Percentiles rank a stretch among this genome's conserved stretches.
These are phyloP conservation scores for Cucumis cinereus DNA, from an alignment of 306 rosid species.

Conservation along the genomic window DNA sequence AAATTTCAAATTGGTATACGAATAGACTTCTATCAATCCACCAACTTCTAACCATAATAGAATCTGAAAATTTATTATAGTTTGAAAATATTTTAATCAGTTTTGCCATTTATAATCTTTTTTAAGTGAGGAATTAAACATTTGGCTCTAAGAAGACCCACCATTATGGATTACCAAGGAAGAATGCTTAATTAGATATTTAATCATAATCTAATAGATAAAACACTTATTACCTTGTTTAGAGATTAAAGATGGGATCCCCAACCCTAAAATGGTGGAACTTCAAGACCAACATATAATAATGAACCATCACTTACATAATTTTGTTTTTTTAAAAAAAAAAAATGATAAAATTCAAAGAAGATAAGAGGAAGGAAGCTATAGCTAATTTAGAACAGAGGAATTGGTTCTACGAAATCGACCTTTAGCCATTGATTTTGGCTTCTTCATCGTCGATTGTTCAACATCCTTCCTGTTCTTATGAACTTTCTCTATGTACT, in stretches of 20 bases:
- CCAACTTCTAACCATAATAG: too few species aligned
- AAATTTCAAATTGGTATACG: too few species aligned
- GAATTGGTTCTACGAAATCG: neutral
- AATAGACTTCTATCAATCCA: too few species aligned
- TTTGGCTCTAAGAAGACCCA: too few species aligned
- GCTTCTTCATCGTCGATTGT: neutral
- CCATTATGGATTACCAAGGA: too few species aligned
- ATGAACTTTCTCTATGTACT: slow-evolving; percentile 37
- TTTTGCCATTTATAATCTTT: too few species aligned
- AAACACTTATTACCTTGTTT: neutral
- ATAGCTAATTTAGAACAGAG: neutral
- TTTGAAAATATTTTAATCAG: too few species aligned
- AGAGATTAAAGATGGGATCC: neutral
- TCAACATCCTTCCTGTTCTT: slow-evolving; percentile 24
- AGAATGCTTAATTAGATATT: too few species aligned
- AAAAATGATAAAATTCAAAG: neutral
- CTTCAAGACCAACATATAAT: neutral
- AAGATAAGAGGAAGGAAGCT: neutral
- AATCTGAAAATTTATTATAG: too few species aligned
- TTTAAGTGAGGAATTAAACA: too few species aligned
- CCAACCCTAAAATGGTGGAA: too few species aligned
- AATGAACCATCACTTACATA: neutral
- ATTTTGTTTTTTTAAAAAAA: neutral
- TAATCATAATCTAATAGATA: neutral
- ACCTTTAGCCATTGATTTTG: neutral